A percentile compares a stretch with the other conserved stretches of the same genome.
Conservation (phyloP, 1,284 basidiomycete species). For the Bjerkandera adusta region DNA sequence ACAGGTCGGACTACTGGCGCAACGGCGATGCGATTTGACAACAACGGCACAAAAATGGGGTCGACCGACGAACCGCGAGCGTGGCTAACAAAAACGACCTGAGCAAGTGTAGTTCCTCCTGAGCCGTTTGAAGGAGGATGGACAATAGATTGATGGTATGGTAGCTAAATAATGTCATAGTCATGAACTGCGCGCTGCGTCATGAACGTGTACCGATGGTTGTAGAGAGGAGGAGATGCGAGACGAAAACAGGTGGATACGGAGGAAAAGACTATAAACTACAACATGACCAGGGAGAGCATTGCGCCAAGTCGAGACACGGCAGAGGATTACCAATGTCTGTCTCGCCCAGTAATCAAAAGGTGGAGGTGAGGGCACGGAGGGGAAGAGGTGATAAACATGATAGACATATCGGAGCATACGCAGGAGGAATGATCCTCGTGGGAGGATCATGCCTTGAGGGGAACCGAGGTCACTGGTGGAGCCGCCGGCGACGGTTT, state of each 20-base stretch:
- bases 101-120: too few relatives aligned
- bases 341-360: constrained; percentile 8
- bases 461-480: constrained; percentile 7
- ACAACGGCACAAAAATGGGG: too few relatives aligned
- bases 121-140: too few relatives aligned
- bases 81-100: too few relatives aligned
- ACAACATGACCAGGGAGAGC: constrained; percentile 10
- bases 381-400: constrained; percentile 6
- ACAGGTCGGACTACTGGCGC: too few relatives aligned
- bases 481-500: constrained; percentile 11
- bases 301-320: constrained; percentile 2
- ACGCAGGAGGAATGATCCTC: neutral
- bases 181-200: constrained; percentile 14
- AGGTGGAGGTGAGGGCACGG: neutral
- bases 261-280: constrained; percentile 4
- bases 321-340: constrained; percentile 13
- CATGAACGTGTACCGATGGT: constrained; percentile 9
- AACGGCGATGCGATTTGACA: too few relatives aligned
- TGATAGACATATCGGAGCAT: neutral
- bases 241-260: neutral
- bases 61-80: too few relatives aligned
- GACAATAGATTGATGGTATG: constrained; percentile 7
- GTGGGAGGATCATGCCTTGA: constrained; percentile 6
- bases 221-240: neutral
- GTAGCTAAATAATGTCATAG: neutral